phyloP scores from a whole-genome alignment of 1,284 basidiomycete genomes.

The Ganoderma leucocontextum region DNA sequence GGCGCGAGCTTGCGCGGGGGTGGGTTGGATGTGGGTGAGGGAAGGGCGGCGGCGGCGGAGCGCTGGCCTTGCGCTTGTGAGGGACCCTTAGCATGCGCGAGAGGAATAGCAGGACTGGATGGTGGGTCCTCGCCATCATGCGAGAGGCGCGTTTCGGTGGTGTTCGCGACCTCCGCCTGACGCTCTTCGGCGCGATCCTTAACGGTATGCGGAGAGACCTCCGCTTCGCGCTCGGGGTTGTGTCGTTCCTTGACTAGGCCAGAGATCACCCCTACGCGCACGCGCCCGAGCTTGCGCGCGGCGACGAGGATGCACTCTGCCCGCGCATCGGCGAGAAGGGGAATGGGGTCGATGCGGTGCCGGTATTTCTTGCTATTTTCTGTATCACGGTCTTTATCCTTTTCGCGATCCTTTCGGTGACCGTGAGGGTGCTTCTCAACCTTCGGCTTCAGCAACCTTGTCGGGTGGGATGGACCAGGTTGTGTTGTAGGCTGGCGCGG shows the following conservation, averaged over 20 bases:
- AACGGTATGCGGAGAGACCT: constrained; percentile 13
- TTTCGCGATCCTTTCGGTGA: constrained; percentile 22
- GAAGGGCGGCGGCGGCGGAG: constrained; percentile 4
- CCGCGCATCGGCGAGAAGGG: constrained; percentile 60
- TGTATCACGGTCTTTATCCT: constrained; percentile 24
- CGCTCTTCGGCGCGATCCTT: constrained; percentile 37
- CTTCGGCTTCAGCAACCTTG: constrained; percentile 8
- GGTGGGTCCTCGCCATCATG: constrained; percentile 14
- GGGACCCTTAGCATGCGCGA: constrained; percentile 11
- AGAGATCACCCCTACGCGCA: constrained; percentile 56
- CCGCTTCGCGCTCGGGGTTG: constrained; percentile 27
- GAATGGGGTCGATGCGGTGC: constrained; percentile 15
- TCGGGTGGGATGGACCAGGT: constrained; percentile 16
- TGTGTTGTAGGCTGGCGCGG: neutral
- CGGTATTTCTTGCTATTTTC: constrained; percentile 15
- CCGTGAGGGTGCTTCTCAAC: constrained; percentile 8
- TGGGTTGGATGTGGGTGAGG: neutral
- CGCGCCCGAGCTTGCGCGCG: constrained; percentile 61
- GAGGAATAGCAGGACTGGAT: constrained; percentile 26
- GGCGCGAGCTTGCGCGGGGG: constrained; percentile 20
- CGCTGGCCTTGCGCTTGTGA: neutral
- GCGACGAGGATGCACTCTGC: constrained; percentile 68
- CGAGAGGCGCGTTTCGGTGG: neutral
- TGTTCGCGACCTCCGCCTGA: neutral
- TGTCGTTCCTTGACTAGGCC: constrained; percentile 41